Base-by-base conservation (phyloP, 1,139 yeast genomes). In the Candida neerlandica region DNA sequence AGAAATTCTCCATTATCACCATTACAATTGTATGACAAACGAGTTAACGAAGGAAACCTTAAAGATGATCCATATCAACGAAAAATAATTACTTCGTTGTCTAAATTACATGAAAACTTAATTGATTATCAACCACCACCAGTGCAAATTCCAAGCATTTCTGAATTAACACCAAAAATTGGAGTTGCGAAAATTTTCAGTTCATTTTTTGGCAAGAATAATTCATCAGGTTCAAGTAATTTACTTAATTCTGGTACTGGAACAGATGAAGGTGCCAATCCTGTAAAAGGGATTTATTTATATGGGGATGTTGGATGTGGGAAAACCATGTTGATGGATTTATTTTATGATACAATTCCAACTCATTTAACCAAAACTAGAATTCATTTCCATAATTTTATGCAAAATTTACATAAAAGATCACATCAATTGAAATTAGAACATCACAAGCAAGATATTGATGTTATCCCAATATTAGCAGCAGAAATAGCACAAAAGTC, bases 221-320 rank as follows among this genome's bases (percentile, higher is more conserved):
- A 47, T 18, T 48, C n/a, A 9, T 32, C 34, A 32, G 5, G 15
- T 14, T 14, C 34, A n/a, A 15, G 19, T 5, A 18, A 26, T 11
- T 16, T 41, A 59, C 64, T 1, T 70, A 65, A 27, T 46, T 34
- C 40, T 39, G 23, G 32, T 4, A 18, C 16, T 21, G 21, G 21
- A 12, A n/a, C n/a, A n/a, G 45, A 42, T 11, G 43, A 33, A 6
- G 45, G 40, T 11, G 41, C 29, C 16, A 68, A 63, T 51, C 62
- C 60, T 9, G 74, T 80, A 33, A 96, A 80, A 58, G 99, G 99
- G 2, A 86, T 94, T 14, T 94, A 94, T 64, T 75, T 94, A 26
- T 94, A 89, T 66, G 99, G 99, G 16, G 99, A 94, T 66, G 99
- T 94, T 41, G 99, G 99, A 3, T 91, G 98, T 69, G 99, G 99